Evolutionary conservation across 352 stramenopile species (phyloP).

Genomic region (Pythium apleroticum): DNA sequence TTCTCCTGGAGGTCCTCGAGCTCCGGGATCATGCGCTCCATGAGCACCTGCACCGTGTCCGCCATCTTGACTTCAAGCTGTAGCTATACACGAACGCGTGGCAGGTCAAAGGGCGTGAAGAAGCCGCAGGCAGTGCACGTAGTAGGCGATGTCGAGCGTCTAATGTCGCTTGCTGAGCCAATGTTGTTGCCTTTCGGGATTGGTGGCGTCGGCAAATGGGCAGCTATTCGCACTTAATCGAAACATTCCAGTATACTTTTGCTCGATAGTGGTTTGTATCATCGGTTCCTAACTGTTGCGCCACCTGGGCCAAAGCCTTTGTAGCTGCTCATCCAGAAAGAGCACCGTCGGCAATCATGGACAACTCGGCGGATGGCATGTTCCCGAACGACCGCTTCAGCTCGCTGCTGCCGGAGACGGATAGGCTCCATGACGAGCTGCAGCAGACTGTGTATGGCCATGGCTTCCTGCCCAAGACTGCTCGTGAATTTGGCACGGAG

Average conservation of each 20-base stretch:
- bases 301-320: slow-evolving; percentile 3
- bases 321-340: slow-evolving; percentile 6
- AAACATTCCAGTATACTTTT: not conserved
- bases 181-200: slow-evolving; percentile 2
- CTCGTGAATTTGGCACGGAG: slow-evolving; percentile 56
- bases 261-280: slow-evolving; percentile 14
- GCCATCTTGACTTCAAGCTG: slow-evolving; percentile 65
- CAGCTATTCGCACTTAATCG: slow-evolving; percentile 13
- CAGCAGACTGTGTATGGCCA: slow-evolving; percentile 41
- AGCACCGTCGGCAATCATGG: not conserved
- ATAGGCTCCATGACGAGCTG: slow-evolving; percentile 72
- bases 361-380: slow-evolving; percentile 35
- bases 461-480: slow-evolving; percentile 65
- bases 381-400: slow-evolving; percentile 84
- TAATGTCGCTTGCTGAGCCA: not conserved
- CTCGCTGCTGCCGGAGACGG: slow-evolving; percentile 65
- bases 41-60: slow-evolving; percentile 91
- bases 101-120: not conserved
- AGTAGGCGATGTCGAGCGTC: not conserved
- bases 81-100: not conserved
- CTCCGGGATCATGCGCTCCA: slow-evolving; percentile 94
- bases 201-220: not conserved
- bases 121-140: not conserved
- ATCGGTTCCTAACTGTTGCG: slow-evolving; percentile 7
- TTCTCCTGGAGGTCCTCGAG: slow-evolving; percentile 91